A percentile compares a stretch with the other conserved stretches of the same genome.
phyloP scores from a whole-genome alignment of 768 basidiomycete species.

The Amanita rubescens region DNA sequence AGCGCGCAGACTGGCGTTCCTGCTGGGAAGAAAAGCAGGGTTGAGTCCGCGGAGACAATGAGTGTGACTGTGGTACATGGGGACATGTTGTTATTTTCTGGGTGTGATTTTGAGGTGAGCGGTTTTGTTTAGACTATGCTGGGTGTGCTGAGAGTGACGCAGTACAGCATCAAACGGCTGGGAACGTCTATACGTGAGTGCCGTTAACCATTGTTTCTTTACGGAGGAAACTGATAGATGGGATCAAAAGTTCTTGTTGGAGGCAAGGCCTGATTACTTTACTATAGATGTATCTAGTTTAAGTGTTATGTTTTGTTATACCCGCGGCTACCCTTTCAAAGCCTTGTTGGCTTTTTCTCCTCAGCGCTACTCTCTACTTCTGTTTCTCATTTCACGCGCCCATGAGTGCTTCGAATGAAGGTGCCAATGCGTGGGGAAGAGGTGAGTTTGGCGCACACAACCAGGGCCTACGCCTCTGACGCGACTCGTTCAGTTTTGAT shows the following conservation, averaged over 20 bases:
- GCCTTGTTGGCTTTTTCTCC: no score
- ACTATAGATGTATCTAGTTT: neutral
- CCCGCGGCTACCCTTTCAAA: neutral
- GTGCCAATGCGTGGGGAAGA: neutral
- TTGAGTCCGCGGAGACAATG: neutral
- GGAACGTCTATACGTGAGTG: conserved; percentile 37
- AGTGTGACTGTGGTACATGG: conserved; percentile 33
- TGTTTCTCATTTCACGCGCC: neutral
- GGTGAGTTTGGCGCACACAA: neutral
- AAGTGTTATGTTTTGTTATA: neutral
- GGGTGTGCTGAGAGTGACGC: neutral
- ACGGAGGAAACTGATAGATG: neutral
- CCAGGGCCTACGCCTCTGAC: neutral
- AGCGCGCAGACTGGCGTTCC: neutral
- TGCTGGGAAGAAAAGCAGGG: neutral
- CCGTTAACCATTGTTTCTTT: neutral
- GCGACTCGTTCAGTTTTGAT: conserved; percentile 51
- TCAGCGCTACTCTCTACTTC: neutral
- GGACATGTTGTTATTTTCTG: conserved; percentile 32
- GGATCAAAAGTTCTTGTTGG: conserved; percentile 4
- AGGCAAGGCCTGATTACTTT: neutral
- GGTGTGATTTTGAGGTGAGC: conserved; percentile 36
- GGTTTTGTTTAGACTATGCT: neutral
- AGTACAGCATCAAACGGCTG: conserved; percentile 39
- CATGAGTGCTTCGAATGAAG: neutral